phyloP scores from a whole-genome alignment of 768 basidiomycete genomes.

The Leccinellum albellum region DNA sequence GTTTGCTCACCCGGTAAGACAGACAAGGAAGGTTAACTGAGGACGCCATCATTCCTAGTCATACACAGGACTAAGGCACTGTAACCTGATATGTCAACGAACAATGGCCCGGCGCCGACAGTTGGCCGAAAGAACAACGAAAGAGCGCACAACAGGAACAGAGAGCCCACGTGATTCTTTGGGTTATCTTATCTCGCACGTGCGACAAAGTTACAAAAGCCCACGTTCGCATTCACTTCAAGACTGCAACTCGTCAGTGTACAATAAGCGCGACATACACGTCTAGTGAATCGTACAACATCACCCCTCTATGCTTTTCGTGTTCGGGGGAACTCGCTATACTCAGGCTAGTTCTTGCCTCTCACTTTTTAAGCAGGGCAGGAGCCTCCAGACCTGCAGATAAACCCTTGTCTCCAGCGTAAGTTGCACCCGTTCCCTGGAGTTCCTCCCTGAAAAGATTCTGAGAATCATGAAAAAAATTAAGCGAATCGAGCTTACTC shows the following conservation, averaged over 20 bases:
- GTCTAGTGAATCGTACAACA: conserved; percentile 31
- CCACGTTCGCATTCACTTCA: conserved; percentile 14
- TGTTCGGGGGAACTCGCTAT: conserved; percentile 2
- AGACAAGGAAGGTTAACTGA: conserved; percentile 6
- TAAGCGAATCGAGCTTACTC: conserved; percentile 51
- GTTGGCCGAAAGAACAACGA: neutral
- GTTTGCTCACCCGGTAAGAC: neutral
- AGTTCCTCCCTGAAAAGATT: conserved; percentile 65
- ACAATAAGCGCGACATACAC: conserved; percentile 20
- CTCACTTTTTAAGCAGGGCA: conserved; percentile 64
- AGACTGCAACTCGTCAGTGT: conserved; percentile 22
- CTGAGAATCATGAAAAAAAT: neutral
- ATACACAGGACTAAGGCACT: conserved; percentile 20
- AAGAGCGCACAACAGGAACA: conserved; percentile 7
- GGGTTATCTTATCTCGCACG: conserved; percentile 24
- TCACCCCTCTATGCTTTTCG: conserved; percentile 1
- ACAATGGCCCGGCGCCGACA: conserved; percentile 1
- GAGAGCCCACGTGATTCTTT: conserved; percentile 15
- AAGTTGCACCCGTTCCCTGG: conserved; percentile 55
- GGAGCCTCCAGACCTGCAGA: conserved; percentile 74
- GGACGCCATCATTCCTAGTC: conserved; percentile 14
- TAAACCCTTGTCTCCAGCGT: conserved; percentile 75
- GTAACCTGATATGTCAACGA: conserved; percentile 15
- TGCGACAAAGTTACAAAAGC: conserved; percentile 4
- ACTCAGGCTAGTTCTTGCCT: conserved; percentile 1